Percentiles rank a stretch among this genome's conserved stretches.
phyloP scores from a whole-genome alignment of 495 filamentous ascomycete genomes.

The Cercophora newfieldiana region DNA sequence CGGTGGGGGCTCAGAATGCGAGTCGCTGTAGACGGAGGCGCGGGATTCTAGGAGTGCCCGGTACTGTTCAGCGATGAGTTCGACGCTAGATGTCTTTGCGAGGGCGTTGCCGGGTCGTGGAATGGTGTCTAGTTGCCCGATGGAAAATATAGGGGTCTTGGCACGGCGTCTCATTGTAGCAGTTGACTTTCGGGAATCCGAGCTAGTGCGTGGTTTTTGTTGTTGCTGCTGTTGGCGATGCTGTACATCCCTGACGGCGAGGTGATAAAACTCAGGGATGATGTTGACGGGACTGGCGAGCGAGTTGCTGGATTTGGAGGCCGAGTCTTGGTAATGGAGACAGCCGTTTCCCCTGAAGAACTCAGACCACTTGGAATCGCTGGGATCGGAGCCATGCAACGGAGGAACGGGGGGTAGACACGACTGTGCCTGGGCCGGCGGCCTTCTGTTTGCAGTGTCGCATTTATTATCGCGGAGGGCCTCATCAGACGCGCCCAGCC shows the following conservation, averaged over 20 bases:
- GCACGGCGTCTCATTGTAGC: conserved; percentile 38
- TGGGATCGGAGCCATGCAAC: conserved; percentile 24
- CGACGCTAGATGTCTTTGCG: conserved; percentile 37
- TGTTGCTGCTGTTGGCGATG: conserved; percentile 18
- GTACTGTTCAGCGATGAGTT: conserved; percentile 50
- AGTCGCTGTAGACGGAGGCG: conserved; percentile 22
- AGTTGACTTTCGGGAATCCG: conserved; percentile 12
- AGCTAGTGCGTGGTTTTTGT: conserved; percentile 10
- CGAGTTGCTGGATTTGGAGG: not conserved
- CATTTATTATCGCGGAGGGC: conserved; percentile 25
- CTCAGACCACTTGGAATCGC: conserved; percentile 39
- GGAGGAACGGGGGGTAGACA: conserved; percentile 19
- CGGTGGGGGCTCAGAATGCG: conserved; percentile 27
- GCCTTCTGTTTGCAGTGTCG: conserved; percentile 26
- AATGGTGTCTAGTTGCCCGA: conserved; percentile 41
- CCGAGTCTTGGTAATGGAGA: conserved; percentile 18
- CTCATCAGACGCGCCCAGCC: conserved; percentile 22
- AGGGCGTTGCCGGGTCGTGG: conserved; percentile 28
- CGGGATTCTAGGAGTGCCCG: conserved; percentile 41
- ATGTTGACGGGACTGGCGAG: conserved; percentile 25
- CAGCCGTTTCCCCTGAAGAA: conserved; percentile 38
- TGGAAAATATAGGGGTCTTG: conserved; percentile 46
- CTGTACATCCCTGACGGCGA: conserved; percentile 29
- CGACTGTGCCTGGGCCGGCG: conserved; percentile 20
- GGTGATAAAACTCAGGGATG: conserved; percentile 44